Percentiles rank a stretch among this genome's conserved stretches.
Evolutionary conservation across 2,329 filamentous ascomycete species (phyloP).

Genomic region (Fusarium fracticaudum): DNA sequence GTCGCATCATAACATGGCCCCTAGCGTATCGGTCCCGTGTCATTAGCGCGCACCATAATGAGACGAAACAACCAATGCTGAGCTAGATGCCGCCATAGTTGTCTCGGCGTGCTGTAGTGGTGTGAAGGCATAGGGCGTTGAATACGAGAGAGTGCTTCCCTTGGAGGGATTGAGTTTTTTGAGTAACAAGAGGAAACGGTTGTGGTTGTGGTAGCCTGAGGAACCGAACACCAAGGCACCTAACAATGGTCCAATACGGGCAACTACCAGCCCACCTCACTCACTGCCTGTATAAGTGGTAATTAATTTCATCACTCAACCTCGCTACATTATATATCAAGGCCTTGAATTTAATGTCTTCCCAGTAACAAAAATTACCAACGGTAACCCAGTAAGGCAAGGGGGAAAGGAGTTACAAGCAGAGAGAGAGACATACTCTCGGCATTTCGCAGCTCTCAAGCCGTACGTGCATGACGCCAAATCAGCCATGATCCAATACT

Average conservation of each 20-base stretch:
- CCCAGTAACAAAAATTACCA: not conserved
- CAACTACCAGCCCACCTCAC: not conserved
- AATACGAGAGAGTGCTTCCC: conserved; percentile 41
- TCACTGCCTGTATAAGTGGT: not conserved
- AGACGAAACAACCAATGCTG: conserved; percentile 23
- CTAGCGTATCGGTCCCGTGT: conserved; percentile 31
- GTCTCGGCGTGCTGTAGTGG: conserved; percentile 19
- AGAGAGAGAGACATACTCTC: not conserved
- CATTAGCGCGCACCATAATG: conserved; percentile 23
- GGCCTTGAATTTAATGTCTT: not conserved
- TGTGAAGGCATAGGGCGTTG: conserved; percentile 32
- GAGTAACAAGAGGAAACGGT: not conserved
- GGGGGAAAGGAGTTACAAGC: not conserved
- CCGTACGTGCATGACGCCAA: conserved; percentile 18
- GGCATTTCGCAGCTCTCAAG: conserved; percentile 4
- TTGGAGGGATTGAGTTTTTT: conserved; percentile 15
- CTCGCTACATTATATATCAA: not conserved
- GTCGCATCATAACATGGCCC: conserved; percentile 5
- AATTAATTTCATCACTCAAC: not conserved
- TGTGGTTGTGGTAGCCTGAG: conserved; percentile 13
- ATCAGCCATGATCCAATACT: conserved; percentile 28
- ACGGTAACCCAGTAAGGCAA: not conserved
- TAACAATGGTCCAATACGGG: not conserved
- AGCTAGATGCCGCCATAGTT: conserved; percentile 23
- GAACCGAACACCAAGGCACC: not conserved